Conservation (phyloP, 2,329 filamentous ascomycete species). For the Fusarium cyanostomum region DNA sequence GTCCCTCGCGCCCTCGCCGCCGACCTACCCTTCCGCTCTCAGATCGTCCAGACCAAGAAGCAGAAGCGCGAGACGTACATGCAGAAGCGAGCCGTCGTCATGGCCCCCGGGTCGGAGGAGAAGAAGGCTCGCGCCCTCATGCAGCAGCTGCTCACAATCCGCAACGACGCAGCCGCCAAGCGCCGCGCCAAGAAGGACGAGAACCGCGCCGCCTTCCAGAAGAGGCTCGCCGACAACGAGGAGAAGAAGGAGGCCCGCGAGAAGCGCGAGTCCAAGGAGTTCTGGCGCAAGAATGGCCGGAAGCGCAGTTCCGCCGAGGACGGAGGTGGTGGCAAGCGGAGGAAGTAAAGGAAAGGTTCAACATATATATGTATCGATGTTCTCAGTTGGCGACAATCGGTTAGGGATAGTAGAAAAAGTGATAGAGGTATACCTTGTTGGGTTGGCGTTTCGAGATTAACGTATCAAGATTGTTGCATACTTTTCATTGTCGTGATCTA, state of each 20-base stretch:
- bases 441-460: conserved; percentile 39
- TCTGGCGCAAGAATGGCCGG: conserved; percentile 90
- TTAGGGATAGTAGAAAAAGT: conserved; percentile 20
- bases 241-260: conserved; percentile 89
- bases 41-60: conserved; percentile 83
- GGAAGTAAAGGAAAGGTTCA: conserved; percentile 35
- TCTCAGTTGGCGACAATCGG: background rate
- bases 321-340: conserved; percentile 51
- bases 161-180: conserved; percentile 91
- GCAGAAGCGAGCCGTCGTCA: conserved; percentile 93
- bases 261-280: conserved; percentile 92
- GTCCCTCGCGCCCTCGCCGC: conserved; percentile 84
- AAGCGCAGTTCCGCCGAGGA: conserved; percentile 61
- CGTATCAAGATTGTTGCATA: conserved; percentile 19
- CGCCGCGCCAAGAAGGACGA: conserved; percentile 87
- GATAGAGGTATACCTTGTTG: conserved; percentile 36
- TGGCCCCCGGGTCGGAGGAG: conserved; percentile 83
- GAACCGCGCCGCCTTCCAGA: conserved; percentile 79
- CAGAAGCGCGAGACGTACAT: conserved; percentile 87
- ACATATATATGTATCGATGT: background rate
- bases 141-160: conserved; percentile 89
- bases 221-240: conserved; percentile 81
- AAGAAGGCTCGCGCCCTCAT: conserved; percentile 87
- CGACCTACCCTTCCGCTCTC: conserved; percentile 89
- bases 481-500: background rate